Evolutionary conservation across 129 eudicot genomes (phyloP).

Genomic region (Heracleum sosnowskyi): DNA sequence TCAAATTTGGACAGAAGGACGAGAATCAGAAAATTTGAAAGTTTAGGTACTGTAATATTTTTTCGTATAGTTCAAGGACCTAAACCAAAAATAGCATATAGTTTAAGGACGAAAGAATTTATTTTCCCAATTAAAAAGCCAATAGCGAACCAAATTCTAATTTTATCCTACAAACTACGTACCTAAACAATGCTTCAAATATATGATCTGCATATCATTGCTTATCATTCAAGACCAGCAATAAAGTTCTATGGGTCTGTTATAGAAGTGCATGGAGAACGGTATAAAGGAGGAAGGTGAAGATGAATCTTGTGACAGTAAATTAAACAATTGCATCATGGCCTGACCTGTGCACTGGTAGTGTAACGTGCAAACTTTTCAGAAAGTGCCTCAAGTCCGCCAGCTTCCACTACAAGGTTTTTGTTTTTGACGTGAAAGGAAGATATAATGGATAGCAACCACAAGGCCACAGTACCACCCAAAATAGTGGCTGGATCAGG

Average conservation of each 20-base stretch:
- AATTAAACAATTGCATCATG: conserved; percentile 1
- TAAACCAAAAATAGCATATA: too few relatives aligned
- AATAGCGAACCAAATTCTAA: too few relatives aligned
- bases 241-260: neutral
- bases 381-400: conserved; percentile 56
- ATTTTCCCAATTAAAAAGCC: too few relatives aligned
- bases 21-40: too few relatives aligned
- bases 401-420: conserved; percentile 54
- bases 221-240: conserved; percentile 4
- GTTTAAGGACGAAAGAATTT: too few relatives aligned
- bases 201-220: neutral
- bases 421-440: conserved; percentile 40
- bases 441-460: conserved; percentile 62
- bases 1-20: too few relatives aligned
- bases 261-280: neutral
- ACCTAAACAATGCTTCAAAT: neutral
- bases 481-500: conserved; percentile 61
- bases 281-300: neutral
- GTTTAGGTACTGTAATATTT: too few relatives aligned
- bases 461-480: conserved; percentile 65
- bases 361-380: conserved; percentile 54
- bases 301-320: neutral
- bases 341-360: conserved; percentile 42
- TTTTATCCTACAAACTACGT: too few relatives aligned
- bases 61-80: too few relatives aligned